Conservation (phyloP, 179 eudicot species). For the Dionaea muscipula region DNA sequence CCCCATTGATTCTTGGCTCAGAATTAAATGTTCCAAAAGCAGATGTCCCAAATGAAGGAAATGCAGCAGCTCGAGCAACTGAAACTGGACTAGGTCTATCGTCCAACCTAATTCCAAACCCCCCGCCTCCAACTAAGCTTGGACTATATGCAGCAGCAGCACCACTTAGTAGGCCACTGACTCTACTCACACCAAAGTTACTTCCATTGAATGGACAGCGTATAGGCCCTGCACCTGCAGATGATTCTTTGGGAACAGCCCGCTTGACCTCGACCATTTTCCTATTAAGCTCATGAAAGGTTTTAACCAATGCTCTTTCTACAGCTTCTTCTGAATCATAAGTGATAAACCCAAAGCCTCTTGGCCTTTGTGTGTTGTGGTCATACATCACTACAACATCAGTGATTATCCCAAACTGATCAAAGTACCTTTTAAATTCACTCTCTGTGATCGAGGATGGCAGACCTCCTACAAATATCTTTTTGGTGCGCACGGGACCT, state of each 20-base stretch:
- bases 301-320: conserved; percentile 28
- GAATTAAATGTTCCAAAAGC: conserved; percentile 24
- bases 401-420: conserved; percentile 36
- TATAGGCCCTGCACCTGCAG: conserved; percentile 32
- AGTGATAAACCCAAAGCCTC: conserved; percentile 51
- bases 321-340: conserved; percentile 45
- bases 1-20: conserved; percentile 35
- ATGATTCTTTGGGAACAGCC: conserved; percentile 42
- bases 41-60: conserved; percentile 25
- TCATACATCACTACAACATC: conserved; percentile 53
- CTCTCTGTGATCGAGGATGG: conserved; percentile 38
- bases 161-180: conserved; percentile 31
- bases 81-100: conserved; percentile 28
- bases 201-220: conserved; percentile 25
- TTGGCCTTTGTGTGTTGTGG: conserved; percentile 47
- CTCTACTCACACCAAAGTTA: conserved; percentile 24
- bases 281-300: conserved; percentile 38
- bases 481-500: conserved; percentile 32
- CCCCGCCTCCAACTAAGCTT: conserved; percentile 25
- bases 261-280: conserved; percentile 48
- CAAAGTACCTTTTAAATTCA: conserved; percentile 41
- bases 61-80: conserved; percentile 25
- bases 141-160: conserved; percentile 19
- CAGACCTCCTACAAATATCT: conserved; percentile 44
- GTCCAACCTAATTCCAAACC: conserved; percentile 29